These are phyloP conservation scores for Nicotiana otophora DNA, from an alignment of 257 asterid genomes.

Conservation along the genomic window DNA sequence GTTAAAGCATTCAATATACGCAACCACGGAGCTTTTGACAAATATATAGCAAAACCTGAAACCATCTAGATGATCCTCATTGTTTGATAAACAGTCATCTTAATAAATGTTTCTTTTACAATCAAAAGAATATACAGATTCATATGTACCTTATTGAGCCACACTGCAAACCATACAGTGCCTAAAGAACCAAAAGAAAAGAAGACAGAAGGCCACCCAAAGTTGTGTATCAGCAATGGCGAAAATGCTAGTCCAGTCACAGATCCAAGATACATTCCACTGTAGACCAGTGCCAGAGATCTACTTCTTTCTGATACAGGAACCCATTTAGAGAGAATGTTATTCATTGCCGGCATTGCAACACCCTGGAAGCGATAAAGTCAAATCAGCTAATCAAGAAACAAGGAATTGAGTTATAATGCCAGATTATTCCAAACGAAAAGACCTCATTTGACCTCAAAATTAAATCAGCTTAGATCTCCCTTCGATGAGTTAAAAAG, in stretches of 20 bases:
- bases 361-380: constrained; percentile 62
- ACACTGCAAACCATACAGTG: constrained; percentile 64
- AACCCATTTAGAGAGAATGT: constrained; percentile 87
- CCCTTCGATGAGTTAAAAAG: neutral
- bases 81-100: neutral
- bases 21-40: neutral
- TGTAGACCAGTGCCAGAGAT: constrained; percentile 80
- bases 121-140: constrained; percentile 1
- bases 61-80: neutral
- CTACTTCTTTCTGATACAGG: constrained; percentile 94
- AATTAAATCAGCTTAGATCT: neutral
- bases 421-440: neutral
- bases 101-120: neutral
- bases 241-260: constrained; percentile 90
- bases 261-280: constrained; percentile 97
- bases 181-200: constrained; percentile 89
- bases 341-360: constrained; percentile 97
- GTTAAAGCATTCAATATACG: neutral
- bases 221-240: constrained; percentile 72
- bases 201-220: constrained; percentile 93
- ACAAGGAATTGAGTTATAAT: neutral
- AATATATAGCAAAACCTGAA: neutral
- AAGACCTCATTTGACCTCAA: neutral
- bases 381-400: constrained; percentile 9
- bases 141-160: constrained; percentile 64